These are phyloP conservation scores for Pichia sp. DNA, from an alignment of 1,139 yeast species.

Conservation along the genomic window DNA sequence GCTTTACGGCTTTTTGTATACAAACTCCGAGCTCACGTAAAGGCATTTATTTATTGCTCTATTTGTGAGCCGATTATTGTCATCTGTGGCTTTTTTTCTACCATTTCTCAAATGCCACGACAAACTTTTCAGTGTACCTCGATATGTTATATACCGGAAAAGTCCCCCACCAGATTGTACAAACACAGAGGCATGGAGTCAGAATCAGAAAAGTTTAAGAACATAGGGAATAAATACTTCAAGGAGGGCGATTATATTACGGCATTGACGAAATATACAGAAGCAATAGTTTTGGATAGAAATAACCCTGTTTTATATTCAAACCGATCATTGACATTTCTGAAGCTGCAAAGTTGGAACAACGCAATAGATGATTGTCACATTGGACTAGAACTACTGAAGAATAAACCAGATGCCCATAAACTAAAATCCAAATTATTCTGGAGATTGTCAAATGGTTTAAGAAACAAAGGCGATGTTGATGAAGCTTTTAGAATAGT, in stretches of 20 bases:
- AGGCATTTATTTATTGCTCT: too few species aligned
- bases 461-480: conserved; percentile 28
- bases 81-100: too few species aligned
- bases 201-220: conserved; percentile 20
- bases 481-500: conserved; percentile 32
- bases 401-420: conserved; percentile 13
- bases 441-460: conserved; percentile 50
- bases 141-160: too few species aligned
- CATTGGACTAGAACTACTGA: conserved; percentile 39
- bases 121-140: too few species aligned
- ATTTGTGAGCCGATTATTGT: too few species aligned
- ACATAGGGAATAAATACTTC: conserved; percentile 63
- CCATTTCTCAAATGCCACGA: too few species aligned
- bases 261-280: conserved; percentile 58
- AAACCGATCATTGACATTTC: conserved; percentile 69
- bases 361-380: conserved; percentile 58
- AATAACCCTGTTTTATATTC: conserved; percentile 60
- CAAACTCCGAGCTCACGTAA: too few species aligned
- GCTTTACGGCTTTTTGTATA: too few species aligned
- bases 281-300: conserved; percentile 53
- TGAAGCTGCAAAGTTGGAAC: conserved; percentile 45
- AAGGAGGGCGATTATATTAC: conserved; percentile 39
- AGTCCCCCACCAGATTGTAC: too few species aligned
- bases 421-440: conserved; percentile 40
- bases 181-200: not conserved